Base-by-base conservation (phyloP, 768 basidiomycete species). In the Lentinula aciculospora region DNA sequence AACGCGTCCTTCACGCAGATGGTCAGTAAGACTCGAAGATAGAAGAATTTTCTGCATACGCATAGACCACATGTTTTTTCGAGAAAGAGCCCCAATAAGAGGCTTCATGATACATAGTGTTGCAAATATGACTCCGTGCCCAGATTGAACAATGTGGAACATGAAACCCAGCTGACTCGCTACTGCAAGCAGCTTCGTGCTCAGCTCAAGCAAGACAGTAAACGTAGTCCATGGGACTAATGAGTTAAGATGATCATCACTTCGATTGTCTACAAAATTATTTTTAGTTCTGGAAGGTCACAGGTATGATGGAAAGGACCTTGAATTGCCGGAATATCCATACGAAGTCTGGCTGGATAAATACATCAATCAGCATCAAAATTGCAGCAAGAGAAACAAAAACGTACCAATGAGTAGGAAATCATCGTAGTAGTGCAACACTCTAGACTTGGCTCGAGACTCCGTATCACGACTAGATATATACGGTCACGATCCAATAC, bases 141-240 rank as follows among this genome's bases (percentile, higher is more conserved):
- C 55, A 32, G 55, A 56, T 23, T 44, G 40, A 25, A 42, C 42
- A 21, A 29, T 36, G 42, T 56, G 44, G 37, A 46, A 31, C 28
- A 56, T 46, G 12, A 56, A 56, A 17, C 42, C 55, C 3, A 56
- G 44, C 44, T 56, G 42, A 34, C 55, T 46, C 13, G 44, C 28
- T 12, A 56, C 55, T 27, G 42, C 55, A 31, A 56, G 46, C 9
- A 34, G 28, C 10, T 56, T 44, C 23, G 42, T 25, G 10, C 36
- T 6, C 15, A 56, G 19, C 6, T n/a, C 40, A 4, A 56, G 25
- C 21, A 46, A n/a, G n/a, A 25, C 28, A 5, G 3, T 27, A 44
- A 56, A 56, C n/a, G 55, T 12, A 4, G 13, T 10, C 55, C 55
- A 56, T 12, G 55, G 55, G 1, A 31, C 8, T 9, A 27, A 19